Evolutionary conservation across 257 asterid genomes (phyloP).

Genomic region (Solanum sitiens): DNA sequence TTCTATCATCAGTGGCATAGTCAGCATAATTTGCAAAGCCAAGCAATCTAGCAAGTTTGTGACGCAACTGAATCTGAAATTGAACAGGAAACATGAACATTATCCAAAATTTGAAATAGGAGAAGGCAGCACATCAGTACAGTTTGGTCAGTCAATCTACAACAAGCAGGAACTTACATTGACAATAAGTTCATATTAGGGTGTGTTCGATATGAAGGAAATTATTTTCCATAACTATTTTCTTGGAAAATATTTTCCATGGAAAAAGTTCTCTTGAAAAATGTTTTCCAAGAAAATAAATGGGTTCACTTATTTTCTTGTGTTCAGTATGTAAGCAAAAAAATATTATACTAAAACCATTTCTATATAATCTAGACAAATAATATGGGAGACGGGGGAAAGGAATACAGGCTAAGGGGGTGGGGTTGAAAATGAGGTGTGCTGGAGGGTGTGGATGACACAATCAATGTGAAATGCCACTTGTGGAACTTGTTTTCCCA

Average conservation of each 20-base stretch:
- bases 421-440: not conserved
- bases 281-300: not conserved
- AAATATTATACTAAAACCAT: not conserved
- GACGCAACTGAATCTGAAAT: conserved; percentile 76
- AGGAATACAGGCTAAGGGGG: not conserved
- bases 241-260: not conserved
- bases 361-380: not conserved
- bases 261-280: not conserved
- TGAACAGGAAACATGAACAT: conserved; percentile 2
- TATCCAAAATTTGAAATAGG: not conserved
- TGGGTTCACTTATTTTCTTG: not conserved
- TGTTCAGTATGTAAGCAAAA: not conserved
- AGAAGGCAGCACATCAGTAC: not conserved
- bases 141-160: not conserved
- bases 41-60: conserved; percentile 84
- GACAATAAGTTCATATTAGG: not conserved
- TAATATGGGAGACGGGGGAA: not conserved
- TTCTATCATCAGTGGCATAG: conserved; percentile 54
- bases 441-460: not conserved
- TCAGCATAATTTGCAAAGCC: conserved; percentile 81
- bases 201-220: not conserved
- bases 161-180: not conserved
- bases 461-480: not conserved
- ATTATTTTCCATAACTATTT: not conserved
- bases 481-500: not conserved